Base-by-base conservation (phyloP, 495 filamentous ascomycete genomes). In the Aspergillus bertholletiae region DNA sequence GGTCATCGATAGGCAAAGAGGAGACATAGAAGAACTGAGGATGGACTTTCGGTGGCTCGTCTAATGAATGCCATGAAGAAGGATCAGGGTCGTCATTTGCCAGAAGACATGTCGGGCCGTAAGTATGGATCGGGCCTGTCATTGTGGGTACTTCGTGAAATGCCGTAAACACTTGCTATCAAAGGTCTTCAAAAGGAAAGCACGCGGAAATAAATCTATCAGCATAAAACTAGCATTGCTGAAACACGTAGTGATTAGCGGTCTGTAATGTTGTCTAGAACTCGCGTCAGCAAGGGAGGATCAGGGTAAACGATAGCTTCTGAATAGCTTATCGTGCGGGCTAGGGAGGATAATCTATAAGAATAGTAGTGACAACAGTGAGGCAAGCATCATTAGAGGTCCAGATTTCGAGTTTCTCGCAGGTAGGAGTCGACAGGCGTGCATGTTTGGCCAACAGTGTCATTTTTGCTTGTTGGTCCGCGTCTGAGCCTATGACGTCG, bases 1-100 rank as follows among this genome's bases (percentile, higher is more conserved):
- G 89, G 67, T 95, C 90, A 66, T 95, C 90, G 63, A 95, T 87
- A 35, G 89, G 84, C 27, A 89, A 74, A 18, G 80, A 75, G 13
- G 89, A 92, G 26, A 82, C 76, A 70, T 93, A 94, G 66, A 93
- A 95, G 74, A 88, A 95, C 41, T 91, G 90, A 41, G 87, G 79
- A 23, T 77, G 77, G 27, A 88, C 62, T 7, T 64, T 66, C n/a
- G 79, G 79, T 23, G 76, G 73, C 22, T 58, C 55, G n/a, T 57
- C 47, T 26, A 53, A 68, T 37, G 60, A 64, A 47, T 69, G 64
- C 54, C 67, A 71, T 53, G 60, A 62, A 15, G 70, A 58, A 51
- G 60, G 69, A 55, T 66, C 64, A 8, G 61, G 60, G 34, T 72
- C 69, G 39, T 74, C 72, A 24, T 72, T 70, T 20, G 70, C 59